Base-by-base conservation (phyloP, 83 land plant genomes). In the Picea engelmannii region DNA sequence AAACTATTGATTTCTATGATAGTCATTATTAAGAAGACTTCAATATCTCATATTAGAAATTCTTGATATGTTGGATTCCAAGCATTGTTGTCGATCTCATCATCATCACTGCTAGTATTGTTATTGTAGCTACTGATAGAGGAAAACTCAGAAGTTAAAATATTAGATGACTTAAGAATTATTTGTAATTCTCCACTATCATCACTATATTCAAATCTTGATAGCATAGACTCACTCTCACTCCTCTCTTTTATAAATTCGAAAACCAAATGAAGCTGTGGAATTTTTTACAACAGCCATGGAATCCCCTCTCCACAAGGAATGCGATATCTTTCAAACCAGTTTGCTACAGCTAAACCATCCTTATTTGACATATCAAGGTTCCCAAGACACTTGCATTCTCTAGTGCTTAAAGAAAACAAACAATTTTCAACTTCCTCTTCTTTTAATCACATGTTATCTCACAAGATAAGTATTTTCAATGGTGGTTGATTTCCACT, bases 311-410 rank as follows among this genome's bases (percentile, higher is more conserved):
- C 80, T 47, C 77, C 64, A 78, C 93, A 83, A 49, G 89, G 91
- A 38, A n/a, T 79, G 40, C 83, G 78, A 23, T 85, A 82, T 83
- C 93, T 90, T 35, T 82, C 75, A 81, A 87, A 88, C 97, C 97
- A 91, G 64, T 89, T 92, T 15, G 81, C 82, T 79, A 88, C 88
- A 65, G 93, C 93, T 24, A 94, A 83, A 20, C 95, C 95, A 80
- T 93, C 90, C 68, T 84, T 91, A 63, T 91, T 94, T 47, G 97
- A 94, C 80, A 94, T 87, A 83, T 94, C 97, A 81, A 95, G 86
- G 75, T 84, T 80, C 83, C 88, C 84, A 52, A 95, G 94, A 62
- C 42, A 77, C 82, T 86, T 91, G 83, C 89, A 91, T 60, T 91
- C 94, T 49, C 97, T 94, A 44, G 83, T 78, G 66, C 89, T 68